Conservation (phyloP, 1,284 basidiomycete species). For the Apiotrichum akiyoshidainum region DNA sequence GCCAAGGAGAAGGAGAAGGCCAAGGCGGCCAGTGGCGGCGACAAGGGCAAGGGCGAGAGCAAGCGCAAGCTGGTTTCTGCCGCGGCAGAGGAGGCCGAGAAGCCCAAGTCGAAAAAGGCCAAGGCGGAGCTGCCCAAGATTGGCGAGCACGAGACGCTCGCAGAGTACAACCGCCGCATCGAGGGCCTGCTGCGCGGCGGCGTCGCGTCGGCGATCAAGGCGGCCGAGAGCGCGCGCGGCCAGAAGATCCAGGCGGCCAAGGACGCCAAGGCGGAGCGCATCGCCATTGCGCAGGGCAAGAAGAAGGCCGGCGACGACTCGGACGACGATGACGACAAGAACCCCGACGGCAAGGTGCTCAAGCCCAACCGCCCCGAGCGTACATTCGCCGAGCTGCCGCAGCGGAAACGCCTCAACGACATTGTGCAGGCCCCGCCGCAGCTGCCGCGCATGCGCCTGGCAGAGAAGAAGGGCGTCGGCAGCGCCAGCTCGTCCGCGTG, state of each 20-base stretch:
- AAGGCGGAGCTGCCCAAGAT: slow-evolving; percentile 26
- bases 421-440: slow-evolving; percentile 30
- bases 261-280: slow-evolving; percentile 28
- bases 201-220: slow-evolving; percentile 45
- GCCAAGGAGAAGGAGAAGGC: not conserved
- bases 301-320: slow-evolving; percentile 1
- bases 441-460: slow-evolving; percentile 23
- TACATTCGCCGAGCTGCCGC: slow-evolving; percentile 16
- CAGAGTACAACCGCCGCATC: slow-evolving; percentile 48
- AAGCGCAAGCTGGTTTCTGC: not conserved
- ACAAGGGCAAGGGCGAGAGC: slow-evolving; percentile 5
- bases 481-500: not conserved
- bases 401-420: slow-evolving; percentile 23
- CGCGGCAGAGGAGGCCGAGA: not conserved
- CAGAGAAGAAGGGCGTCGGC: slow-evolving; percentile 3
- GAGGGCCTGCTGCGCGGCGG: slow-evolving; percentile 41
- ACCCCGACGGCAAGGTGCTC: not conserved
- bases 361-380: slow-evolving; percentile 9
- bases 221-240: slow-evolving; percentile 32
- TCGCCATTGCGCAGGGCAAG: slow-evolving; percentile 18
- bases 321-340: not conserved
- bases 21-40: not conserved
- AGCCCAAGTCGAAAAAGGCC: slow-evolving; percentile 1
- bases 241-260: slow-evolving; percentile 23
- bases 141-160: slow-evolving; percentile 30